Evolutionary conservation across 805 yeast genomes (phyloP), one percentile per base, ranked within the genome.

Genomic region (Metschnikowia vanudenii): DNA sequence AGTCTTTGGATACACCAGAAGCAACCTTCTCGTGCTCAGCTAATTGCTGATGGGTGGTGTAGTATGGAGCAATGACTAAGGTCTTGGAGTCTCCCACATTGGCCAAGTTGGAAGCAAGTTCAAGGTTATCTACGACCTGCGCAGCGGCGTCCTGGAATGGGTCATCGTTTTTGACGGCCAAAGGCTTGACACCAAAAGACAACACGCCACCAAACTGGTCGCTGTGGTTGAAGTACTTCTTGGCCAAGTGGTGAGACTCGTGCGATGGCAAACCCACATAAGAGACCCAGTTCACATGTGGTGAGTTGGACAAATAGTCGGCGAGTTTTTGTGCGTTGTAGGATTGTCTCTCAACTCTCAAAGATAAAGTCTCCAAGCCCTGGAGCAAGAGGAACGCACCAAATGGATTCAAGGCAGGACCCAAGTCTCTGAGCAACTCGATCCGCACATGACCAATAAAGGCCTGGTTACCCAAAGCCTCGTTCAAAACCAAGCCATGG

Each of bases 81-180:
- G 98, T 88, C 75, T 92, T 94, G 41, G 92, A 84, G 63, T 92
- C 99, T 64, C 99, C 99, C 49, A 92, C 97, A 61, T 92, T 92
- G 41, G 99, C 98, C 64, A 94, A 81, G 73, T 90, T 88, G 28
- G 96, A 85, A 46, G 96, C 95, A 47, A 94, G 70, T 68, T 88
- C 80, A 68, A 94, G 80, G 57, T 71, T 73, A 68, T 91, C 96
- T 50, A 88, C 96, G 50, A 90, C 88, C 57, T 75, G 78, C 45
- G 92, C 91, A 58, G 96, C 89, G 34, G 91, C 80, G 54, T 82
- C 85, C 58, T 80, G 64, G 73, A 86, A 88, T 52, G 82, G 84
- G 55, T 79, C 80, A 32, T 72, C 79, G 8, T 73, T 68, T 34
- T 68, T 63, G 24, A 63, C 60, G 14, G 41, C 41, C 49, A 81